Evolutionary conservation across 192 early-diverging fungal species (phyloP), one percentile per base, ranked within the genome.

Genomic region (Cladochytrium replicatum): DNA sequence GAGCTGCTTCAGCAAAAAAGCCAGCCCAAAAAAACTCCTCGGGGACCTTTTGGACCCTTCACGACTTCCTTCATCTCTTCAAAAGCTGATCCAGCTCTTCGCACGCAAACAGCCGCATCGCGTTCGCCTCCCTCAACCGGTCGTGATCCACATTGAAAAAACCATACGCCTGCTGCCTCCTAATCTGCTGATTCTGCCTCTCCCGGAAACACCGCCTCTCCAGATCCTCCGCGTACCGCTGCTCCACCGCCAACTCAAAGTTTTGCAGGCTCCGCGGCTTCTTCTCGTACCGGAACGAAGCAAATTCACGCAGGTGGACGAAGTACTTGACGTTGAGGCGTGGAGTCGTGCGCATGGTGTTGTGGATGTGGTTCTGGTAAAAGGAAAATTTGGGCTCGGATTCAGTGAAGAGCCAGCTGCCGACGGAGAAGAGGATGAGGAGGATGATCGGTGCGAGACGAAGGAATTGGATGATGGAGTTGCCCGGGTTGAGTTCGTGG

Each of bases 381-480:
- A 92, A 86, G 7, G 81, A 68, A 56, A 81, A 97, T 19, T 55
- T 54, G 6, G 80, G 80, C 11, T 69, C 31, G 29, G 69, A 48
- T 32, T 65, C 57, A 29, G 67, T 57, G 29, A 85, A 74, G 9
- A 89, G 28, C 11, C 67, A 65, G 0, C 87, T 86, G 0, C 80
- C 52, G 13, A 97, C 64, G 5, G 87, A 81, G 39, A 91, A 72
- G 8, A 87, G 37, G 38, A 91, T 69, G 13, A 97, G 52, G 4
- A 91, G 41, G 19, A 93, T 52, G 38, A 93, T 46, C 9, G 89
- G 93, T 32, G 93, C 49, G 7, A 91, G 50, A 56, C 90, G 90
- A 19, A 88, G 44, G 26, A 86, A 67, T 32, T 74, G 66, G 32
- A 73, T 46, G 38, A 68, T 54, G 11, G 0, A 32, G 26, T 28